phyloP scores from a whole-genome alignment of 495 filamentous ascomycete genomes.

The Jackrogersella multiformis region DNA sequence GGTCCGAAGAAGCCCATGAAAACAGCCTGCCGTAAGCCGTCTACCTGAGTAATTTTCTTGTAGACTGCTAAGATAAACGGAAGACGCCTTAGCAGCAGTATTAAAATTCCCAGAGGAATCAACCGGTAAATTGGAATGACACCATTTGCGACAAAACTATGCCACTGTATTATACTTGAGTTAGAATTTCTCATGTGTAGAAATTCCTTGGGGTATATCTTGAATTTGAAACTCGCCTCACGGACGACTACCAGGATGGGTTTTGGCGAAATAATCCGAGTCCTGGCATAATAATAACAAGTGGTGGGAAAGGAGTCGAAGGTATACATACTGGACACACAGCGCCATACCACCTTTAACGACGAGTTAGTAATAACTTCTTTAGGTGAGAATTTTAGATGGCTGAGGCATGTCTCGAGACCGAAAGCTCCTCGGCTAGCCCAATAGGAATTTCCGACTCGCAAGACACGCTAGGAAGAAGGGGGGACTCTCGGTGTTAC shows the following conservation, averaged over 20 bases:
- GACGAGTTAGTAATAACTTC: too few relatives aligned
- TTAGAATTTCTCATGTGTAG: constrained; percentile 6
- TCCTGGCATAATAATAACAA: not conserved
- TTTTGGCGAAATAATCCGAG: not conserved
- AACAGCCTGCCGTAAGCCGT: constrained; percentile 73
- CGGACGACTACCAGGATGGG: not conserved
- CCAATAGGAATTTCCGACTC: too few relatives aligned
- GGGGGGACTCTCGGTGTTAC: too few relatives aligned
- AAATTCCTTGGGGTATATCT: not conserved
- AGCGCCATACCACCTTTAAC: constrained; percentile 94
- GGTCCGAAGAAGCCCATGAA: constrained; percentile 96
- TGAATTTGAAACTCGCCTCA: not conserved
- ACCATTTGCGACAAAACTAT: constrained; percentile 69
- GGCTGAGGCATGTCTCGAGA: too few relatives aligned
- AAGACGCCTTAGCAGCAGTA: constrained; percentile 80
- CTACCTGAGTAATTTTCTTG: constrained; percentile 74
- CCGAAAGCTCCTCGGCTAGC: too few relatives aligned
- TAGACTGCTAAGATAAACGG: constrained; percentile 79
- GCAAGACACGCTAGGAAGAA: too few relatives aligned
- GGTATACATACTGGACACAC: constrained; percentile 67
- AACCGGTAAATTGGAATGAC: constrained; percentile 82
- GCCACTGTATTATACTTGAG: constrained; percentile 60
- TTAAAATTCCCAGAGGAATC: constrained; percentile 79
- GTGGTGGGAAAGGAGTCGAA: not conserved
- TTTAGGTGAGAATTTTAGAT: too few relatives aligned